phyloP scores from a whole-genome alignment of 441 rosid genomes.

The Gossypium aridum region DNA sequence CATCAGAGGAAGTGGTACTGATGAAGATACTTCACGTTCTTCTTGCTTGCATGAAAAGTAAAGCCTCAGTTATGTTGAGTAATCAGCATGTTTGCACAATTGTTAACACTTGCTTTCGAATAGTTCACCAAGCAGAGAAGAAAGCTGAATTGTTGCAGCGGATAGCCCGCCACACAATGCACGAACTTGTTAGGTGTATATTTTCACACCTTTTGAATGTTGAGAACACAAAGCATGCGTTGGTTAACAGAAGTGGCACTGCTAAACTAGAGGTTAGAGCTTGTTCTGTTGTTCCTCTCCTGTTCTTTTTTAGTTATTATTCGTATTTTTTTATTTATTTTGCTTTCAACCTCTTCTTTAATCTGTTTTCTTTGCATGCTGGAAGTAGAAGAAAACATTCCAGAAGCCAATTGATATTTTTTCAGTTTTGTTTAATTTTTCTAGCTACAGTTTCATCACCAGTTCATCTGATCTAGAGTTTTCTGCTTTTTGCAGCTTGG shows the following conservation, averaged over 20 bases:
- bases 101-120: conserved; percentile 67
- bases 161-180: conserved; percentile 72
- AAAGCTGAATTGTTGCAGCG: conserved; percentile 65
- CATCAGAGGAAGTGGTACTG: conserved; percentile 73
- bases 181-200: conserved; percentile 64
- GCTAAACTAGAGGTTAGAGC: conserved; percentile 47
- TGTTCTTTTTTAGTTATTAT: background rate
- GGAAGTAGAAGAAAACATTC: background rate
- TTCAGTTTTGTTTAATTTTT: background rate
- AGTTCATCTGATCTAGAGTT: background rate
- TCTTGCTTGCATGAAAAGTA: conserved; percentile 66
- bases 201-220: conserved; percentile 66
- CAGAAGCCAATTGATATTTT: conserved; percentile 2
- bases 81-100: conserved; percentile 74
- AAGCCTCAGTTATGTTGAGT: conserved; percentile 64
- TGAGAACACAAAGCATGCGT: conserved; percentile 47
- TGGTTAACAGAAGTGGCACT: conserved; percentile 47
- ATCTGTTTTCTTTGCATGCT: conserved; percentile 10
- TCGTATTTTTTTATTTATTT: background rate
- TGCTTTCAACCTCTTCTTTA: conserved; percentile 3
- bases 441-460: background rate
- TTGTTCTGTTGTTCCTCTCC: conserved; percentile 12
- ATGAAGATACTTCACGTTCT: conserved; percentile 80
- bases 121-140: conserved; percentile 75
- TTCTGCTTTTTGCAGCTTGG: conserved; percentile 31